Conservation (phyloP, 2,329 filamentous ascomycete species). For the Botrytis squamosa region DNA sequence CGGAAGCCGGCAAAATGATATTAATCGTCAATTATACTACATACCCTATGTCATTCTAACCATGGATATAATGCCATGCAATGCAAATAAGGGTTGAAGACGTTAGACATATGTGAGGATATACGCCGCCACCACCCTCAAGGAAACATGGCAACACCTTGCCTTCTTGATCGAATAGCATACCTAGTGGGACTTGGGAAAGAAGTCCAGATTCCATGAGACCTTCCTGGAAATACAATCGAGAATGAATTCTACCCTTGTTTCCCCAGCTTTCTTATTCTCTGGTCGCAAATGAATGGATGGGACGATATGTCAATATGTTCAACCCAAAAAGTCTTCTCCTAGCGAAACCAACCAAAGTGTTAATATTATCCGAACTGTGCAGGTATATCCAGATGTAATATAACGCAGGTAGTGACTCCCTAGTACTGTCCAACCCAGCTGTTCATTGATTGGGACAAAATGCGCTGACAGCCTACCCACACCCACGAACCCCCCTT, state of each 20-base stretch:
- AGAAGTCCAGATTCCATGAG: not conserved
- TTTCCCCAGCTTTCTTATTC: slow-evolving; percentile 19
- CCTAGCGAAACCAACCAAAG: not conserved
- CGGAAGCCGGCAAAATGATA: slow-evolving; percentile 15
- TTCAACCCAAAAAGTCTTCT: not conserved
- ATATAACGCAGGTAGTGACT: not conserved
- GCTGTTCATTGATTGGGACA: not conserved
- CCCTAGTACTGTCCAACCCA: not conserved
- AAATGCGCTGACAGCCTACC: not conserved
- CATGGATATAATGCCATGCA: slow-evolving; percentile 1
- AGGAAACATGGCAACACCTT: not conserved
- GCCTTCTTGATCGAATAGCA: not conserved
- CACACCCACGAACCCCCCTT: slow-evolving; percentile 4
- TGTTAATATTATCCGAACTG: not conserved
- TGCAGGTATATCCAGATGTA: not conserved
- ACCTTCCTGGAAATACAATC: not conserved
- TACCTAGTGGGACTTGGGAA: not conserved
- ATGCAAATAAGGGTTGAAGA: slow-evolving; percentile 28
- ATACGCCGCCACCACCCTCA: slow-evolving; percentile 18
- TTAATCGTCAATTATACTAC: not conserved
- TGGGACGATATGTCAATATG: slow-evolving; percentile 2
- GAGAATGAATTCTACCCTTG: slow-evolving; percentile 3
- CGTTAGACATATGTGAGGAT: slow-evolving; percentile 22
- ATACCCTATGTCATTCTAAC: not conserved
- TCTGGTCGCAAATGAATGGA: not conserved